Evolutionary conservation across 306 rosid genomes (phyloP).

Genomic region (Gastrolobium villosum): DNA sequence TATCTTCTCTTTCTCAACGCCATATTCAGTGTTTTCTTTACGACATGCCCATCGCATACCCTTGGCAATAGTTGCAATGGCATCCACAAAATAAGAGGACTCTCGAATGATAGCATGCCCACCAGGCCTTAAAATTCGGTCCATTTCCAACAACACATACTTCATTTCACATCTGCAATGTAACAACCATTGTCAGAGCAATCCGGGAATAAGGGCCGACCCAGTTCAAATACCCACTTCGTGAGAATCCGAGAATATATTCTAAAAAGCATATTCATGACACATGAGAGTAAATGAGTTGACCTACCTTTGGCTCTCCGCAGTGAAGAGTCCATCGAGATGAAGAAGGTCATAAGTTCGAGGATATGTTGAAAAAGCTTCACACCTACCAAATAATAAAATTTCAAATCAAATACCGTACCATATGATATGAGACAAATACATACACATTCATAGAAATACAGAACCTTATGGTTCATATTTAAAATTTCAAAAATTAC

Average conservation of each 20-base stretch:
- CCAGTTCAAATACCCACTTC: no score
- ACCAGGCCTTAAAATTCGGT: slow-evolving; percentile 80
- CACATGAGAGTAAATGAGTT: slow-evolving; percentile 9
- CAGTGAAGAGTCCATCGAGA: slow-evolving; percentile 90
- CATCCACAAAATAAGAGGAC: slow-evolving; percentile 80
- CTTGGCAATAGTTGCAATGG: slow-evolving; percentile 69
- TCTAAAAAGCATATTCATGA: background rate
- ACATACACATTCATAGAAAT: background rate
- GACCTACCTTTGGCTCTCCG: slow-evolving; percentile 91
- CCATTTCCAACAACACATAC: slow-evolving; percentile 92
- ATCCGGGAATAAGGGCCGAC: no score
- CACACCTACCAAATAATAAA: slow-evolving; percentile 77
- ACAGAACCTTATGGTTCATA: slow-evolving; percentile 7
- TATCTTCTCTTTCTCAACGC: slow-evolving; percentile 79
- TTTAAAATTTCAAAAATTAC: slow-evolving; percentile 52
- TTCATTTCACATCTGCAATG: slow-evolving; percentile 90
- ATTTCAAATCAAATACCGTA: slow-evolving; percentile 44
- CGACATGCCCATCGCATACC: slow-evolving; percentile 90
- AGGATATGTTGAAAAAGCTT: slow-evolving; percentile 97
- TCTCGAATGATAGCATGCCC: slow-evolving; percentile 85
- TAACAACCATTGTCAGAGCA: slow-evolving; percentile 43
- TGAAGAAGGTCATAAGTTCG: slow-evolving; percentile 97
- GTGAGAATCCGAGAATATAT: no score
- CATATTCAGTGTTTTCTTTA: slow-evolving; percentile 77
- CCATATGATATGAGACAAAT: background rate